A percentile compares a stretch with the other conserved stretches of the same genome.
Conservation (phyloP, 768 basidiomycete species). For the Paxillus rubicundulus region DNA sequence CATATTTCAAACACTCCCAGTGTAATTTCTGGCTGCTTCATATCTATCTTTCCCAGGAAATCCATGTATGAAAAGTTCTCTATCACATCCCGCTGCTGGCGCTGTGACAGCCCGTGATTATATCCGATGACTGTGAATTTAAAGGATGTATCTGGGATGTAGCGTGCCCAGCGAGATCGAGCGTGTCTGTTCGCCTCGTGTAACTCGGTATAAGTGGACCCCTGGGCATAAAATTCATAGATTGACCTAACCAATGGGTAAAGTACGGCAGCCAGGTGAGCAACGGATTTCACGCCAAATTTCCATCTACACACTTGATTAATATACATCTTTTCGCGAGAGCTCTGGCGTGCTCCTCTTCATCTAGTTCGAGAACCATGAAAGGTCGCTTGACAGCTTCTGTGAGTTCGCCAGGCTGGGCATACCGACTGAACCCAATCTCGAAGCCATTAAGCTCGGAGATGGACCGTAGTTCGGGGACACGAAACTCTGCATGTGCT, state of each 20-base stretch:
- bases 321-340: conserved; percentile 78
- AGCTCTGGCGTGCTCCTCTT: conserved; percentile 70
- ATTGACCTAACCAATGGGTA: conserved; percentile 50
- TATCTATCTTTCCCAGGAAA: conserved; percentile 75
- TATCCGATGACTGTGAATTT: conserved; percentile 74
- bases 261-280: background rate
- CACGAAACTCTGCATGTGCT: conserved; percentile 74
- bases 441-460: conserved; percentile 71
- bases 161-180: conserved; percentile 53
- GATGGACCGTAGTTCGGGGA: conserved; percentile 79
- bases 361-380: conserved; percentile 65
- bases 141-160: conserved; percentile 69
- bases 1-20: conserved; percentile 87
- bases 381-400: conserved; percentile 56
- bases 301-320: conserved; percentile 59
- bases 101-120: conserved; percentile 70
- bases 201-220: conserved; percentile 63
- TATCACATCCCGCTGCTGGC: conserved; percentile 62
- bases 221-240: conserved; percentile 76
- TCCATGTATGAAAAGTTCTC: conserved; percentile 86
- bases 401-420: conserved; percentile 45
- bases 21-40: conserved; percentile 74
- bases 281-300: background rate
- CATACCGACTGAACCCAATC: conserved; percentile 43
- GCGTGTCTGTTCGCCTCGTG: conserved; percentile 52